Conservation (phyloP, 2,329 filamentous ascomycete species). For the Hypoxylon sp. region DNA sequence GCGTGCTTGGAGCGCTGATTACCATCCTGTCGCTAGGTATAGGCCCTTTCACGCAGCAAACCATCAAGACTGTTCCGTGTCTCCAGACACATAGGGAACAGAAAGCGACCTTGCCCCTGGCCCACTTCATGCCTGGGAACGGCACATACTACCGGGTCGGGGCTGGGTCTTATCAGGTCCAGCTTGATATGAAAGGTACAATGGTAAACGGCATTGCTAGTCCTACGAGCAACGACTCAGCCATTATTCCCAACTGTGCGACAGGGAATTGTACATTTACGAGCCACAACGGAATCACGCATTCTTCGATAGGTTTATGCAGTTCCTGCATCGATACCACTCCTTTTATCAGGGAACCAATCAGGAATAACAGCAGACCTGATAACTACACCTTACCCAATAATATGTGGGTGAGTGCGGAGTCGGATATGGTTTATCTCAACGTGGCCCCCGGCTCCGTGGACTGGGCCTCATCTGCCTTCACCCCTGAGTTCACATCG, state of each 20-base stretch:
- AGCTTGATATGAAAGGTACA: conserved; percentile 53
- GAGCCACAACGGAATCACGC: conserved; percentile 43
- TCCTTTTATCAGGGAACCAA: conserved; percentile 27
- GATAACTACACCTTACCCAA: conserved; percentile 46
- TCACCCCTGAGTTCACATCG: conserved; percentile 39
- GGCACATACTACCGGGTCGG: conserved; percentile 41
- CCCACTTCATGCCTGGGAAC: conserved; percentile 35
- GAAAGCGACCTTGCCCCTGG: conserved; percentile 39
- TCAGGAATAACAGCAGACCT: background rate
- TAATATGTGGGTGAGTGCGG: conserved; percentile 40
- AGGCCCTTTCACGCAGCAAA: conserved; percentile 54
- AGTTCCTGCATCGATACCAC: conserved; percentile 49
- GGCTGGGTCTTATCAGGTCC: conserved; percentile 46
- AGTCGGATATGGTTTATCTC: conserved; percentile 31
- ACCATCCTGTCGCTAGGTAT: conserved; percentile 52
- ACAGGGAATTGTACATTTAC: conserved; percentile 50
- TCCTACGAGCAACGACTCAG: conserved; percentile 45
- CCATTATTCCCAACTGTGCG: conserved; percentile 42
- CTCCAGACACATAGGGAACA: conserved; percentile 27
- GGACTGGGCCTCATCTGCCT: conserved; percentile 35
- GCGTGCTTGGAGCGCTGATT: conserved; percentile 41
- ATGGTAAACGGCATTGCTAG: conserved; percentile 53
- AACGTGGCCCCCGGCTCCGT: conserved; percentile 40
- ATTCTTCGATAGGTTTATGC: conserved; percentile 50
- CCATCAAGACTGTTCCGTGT: conserved; percentile 48